phyloP scores from a whole-genome alignment of 306 rosid species.

The Astragalus membranaceus region DNA sequence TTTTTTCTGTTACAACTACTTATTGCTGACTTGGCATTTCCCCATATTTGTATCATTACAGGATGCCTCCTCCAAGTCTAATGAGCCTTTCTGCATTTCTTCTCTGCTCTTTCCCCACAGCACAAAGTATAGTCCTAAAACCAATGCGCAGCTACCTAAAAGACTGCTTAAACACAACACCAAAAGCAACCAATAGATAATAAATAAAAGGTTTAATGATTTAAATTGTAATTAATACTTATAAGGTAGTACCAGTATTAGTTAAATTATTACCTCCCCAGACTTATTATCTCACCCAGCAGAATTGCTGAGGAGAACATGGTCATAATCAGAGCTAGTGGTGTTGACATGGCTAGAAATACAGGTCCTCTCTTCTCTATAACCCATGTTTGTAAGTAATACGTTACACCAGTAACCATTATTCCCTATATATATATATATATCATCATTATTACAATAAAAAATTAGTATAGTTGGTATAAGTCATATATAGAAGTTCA shows the following conservation, averaged over 20 bases:
- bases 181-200: neutral
- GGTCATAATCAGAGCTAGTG: slow-evolving; percentile 59
- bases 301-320: slow-evolving; percentile 46
- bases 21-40: too few species aligned
- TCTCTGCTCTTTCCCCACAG: slow-evolving; percentile 81
- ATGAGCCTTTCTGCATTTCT: slow-evolving; percentile 6
- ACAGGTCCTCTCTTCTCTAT: slow-evolving; percentile 84
- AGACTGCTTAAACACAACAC: slow-evolving; percentile 35
- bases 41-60: too few species aligned
- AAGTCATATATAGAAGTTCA: neutral
- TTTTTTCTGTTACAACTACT: too few species aligned
- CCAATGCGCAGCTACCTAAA: slow-evolving; percentile 54
- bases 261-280: slow-evolving; percentile 60
- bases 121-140: slow-evolving; percentile 61
- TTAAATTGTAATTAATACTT: too few species aligned
- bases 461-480: neutral
- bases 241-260: neutral
- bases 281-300: slow-evolving; percentile 48
- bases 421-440: slow-evolving; percentile 49
- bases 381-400: slow-evolving; percentile 74
- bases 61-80: slow-evolving; percentile 22
- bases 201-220: too few species aligned
- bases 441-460: neutral
- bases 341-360: slow-evolving; percentile 78
- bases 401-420: slow-evolving; percentile 72